Base-by-base conservation (phyloP, 2,329 filamentous ascomycete species). In the Leptodontidium sp. region DNA sequence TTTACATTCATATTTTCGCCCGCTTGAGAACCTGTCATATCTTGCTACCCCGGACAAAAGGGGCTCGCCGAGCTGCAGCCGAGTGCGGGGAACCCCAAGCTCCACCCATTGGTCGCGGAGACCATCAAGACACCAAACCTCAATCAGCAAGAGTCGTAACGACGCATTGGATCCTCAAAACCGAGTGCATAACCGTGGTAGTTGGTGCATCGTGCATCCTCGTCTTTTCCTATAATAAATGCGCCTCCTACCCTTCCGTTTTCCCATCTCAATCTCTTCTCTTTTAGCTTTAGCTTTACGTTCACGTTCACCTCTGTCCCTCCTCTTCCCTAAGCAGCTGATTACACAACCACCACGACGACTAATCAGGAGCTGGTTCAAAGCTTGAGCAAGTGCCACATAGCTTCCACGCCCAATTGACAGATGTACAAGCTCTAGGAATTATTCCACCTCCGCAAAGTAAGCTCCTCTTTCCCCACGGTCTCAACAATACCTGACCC, bases 371-470 rank as follows among this genome's bases (percentile, higher is more conserved):
- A 61, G 58, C 58, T 47, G 40, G 21, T 45, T 29, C 21, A 14
- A 61, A 61, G 58, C 40, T 61, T 61, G 21, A 61, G 58, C 26
- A 61, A 47, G 58, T 61, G 58, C 58, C 38, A 47, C 58, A 61
- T 21, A 29, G 58, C 38, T 61, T 45, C 17, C 21, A 45, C 17
- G 40, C 24, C 3, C 24, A 47, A 47, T 47, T 61, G 26, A 61
- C 40, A 26, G 11, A 11, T 29, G 6, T 32, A 29, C 21, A 29
- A 32, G 21, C 21, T 29, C 40, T 24, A 61, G 12, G n/a, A 61
- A 32, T 7, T 47, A 32, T 11, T 53, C 21, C 21, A 55, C 7
- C 35, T 53, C 55, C 52, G 24, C 47, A 40, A 47, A 57, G 38
- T 50, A 58, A 58, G 58, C 21, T 57, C 38, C 32, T 29, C 12